Percentiles rank a stretch among this genome's conserved stretches.
Conservation (phyloP, 805 yeast species). For the Kluyveromyces dobzhanskii region DNA sequence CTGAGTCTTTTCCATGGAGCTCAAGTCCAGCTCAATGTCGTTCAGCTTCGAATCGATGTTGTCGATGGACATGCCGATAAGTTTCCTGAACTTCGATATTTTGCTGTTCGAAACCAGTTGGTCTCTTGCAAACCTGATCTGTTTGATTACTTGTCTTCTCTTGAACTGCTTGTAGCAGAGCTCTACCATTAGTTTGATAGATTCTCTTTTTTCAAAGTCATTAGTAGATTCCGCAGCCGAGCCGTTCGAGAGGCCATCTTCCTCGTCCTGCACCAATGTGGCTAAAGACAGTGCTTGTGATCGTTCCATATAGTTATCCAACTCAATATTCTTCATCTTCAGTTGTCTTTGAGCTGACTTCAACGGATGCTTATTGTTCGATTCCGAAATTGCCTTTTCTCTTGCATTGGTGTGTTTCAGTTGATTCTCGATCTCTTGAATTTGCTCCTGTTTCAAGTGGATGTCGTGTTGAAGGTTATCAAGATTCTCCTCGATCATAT, state of each 20-base stretch:
- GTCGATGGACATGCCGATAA: conserved; percentile 71
- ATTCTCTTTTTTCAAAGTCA: conserved; percentile 10
- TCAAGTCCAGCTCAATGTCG: conserved; percentile 51
- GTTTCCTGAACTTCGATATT: conserved; percentile 70
- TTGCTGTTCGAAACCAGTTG: conserved; percentile 41
- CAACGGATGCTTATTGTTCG: not conserved
- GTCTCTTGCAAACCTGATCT: conserved; percentile 42
- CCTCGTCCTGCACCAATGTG: conserved; percentile 48
- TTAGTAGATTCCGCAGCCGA: conserved; percentile 4
- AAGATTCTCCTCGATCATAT: not conserved
- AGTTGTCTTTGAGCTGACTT: not conserved
- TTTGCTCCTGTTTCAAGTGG: conserved; percentile 1
- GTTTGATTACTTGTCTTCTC: conserved; percentile 37
- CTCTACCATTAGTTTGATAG: conserved; percentile 28
- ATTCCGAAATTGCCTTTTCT: not conserved
- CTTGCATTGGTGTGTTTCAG: not conserved
- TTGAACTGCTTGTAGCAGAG: conserved; percentile 47
- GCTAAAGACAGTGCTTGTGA: conserved; percentile 58
- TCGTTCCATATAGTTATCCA: conserved; percentile 40
- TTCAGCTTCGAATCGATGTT: conserved; percentile 75
- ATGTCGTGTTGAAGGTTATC: not conserved
- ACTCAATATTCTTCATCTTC: conserved; percentile 1
- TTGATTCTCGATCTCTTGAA: conserved; percentile 2
- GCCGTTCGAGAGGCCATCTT: conserved; percentile 20
- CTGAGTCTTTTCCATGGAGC: conserved; percentile 9